These are phyloP conservation scores for Candida maltosa DNA, from an alignment of 805 yeast genomes.

Conservation along the genomic window DNA sequence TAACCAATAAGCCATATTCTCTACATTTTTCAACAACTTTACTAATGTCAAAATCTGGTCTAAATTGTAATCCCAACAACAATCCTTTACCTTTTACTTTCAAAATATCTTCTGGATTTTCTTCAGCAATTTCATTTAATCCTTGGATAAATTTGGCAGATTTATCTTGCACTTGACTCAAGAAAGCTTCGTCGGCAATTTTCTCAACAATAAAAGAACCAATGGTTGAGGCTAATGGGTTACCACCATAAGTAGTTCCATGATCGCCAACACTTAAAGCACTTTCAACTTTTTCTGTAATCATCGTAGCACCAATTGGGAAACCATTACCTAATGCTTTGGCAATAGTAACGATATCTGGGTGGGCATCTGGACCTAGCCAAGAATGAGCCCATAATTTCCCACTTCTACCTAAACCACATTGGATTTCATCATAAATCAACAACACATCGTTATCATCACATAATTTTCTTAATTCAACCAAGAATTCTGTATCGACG, in stretches of 20 bases:
- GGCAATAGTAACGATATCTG: conserved; percentile 92
- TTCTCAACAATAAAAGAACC: conserved; percentile 73
- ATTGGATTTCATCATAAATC: conserved; percentile 94
- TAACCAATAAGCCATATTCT: conserved; percentile 76
- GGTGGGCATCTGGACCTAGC: conserved; percentile 78
- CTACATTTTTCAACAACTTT: conserved; percentile 66
- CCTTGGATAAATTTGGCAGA: conserved; percentile 54
- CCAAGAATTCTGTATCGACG: conserved; percentile 60
- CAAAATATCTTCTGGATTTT: conserved; percentile 57
- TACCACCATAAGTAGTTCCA: conserved; percentile 97
- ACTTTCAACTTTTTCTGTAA: conserved; percentile 73
- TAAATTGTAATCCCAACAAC: conserved; percentile 77
- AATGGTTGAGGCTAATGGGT: conserved; percentile 84
- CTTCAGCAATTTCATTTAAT: conserved; percentile 47
- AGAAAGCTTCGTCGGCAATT: conserved; percentile 59
- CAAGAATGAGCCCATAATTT: conserved; percentile 87
- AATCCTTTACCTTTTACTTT: conserved; percentile 88
- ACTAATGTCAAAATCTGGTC: conserved; percentile 51
- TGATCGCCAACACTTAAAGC: conserved; percentile 87
- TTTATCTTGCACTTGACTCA: conserved; percentile 56
- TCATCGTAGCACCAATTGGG: conserved; percentile 93
- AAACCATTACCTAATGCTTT: conserved; percentile 96
- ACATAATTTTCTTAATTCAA: conserved; percentile 65
- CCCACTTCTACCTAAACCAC: conserved; percentile 94
- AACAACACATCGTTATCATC: conserved; percentile 66